Evolutionary conservation across 225 moss, liverwort and hornwort species (phyloP), one percentile per base, ranked within the genome.

Genomic region (Climacium dendroides): DNA sequence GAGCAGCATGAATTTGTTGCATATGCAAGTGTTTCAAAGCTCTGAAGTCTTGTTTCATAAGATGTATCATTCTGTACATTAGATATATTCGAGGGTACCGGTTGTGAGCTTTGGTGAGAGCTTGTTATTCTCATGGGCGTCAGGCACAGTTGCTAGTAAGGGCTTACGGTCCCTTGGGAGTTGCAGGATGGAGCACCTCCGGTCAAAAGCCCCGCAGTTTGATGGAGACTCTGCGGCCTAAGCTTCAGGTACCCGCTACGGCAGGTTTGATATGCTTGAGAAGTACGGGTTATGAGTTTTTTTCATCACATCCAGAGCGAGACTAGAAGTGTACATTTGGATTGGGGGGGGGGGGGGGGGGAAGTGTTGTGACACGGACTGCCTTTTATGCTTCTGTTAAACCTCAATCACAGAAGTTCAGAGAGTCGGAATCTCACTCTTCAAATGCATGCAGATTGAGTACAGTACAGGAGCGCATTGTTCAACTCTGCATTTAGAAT

Each of bases 161-260:
- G 81, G 14, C 88, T 92, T 83, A 90, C 74, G 88, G 74, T 83
- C 71, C 81, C 88, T 92, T 90, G 82, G 89, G 89, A 91, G 88
- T 87, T 85, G 87, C 94, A 94, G 94, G 94, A 92, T 81, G 94
- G 94, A 91, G 94, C 94, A 91, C 94, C 94, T 91, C 94, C 35
- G 94, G 94, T 91, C 94, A 94, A 89, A 94, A 94, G 89, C 89
- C 94, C 41, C 94, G 94, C 79, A 92, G 92, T 62, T 87, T 94
- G 87, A 92, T 94, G 88, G 94, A 94, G 85, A 91, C 91, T 28
- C 83, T 94, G 66, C 91, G 94, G 28, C 94, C 94, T 55, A 94
- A 94, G 78, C 92, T 94, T 91, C 94, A 94, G 92, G 94, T 94
- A 72, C 45, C 39, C 43, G 15, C 52, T 85, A 19, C n/a, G 66